Conservation (phyloP, 2,329 filamentous ascomycete species). For the Diaporthe sp. region DNA sequence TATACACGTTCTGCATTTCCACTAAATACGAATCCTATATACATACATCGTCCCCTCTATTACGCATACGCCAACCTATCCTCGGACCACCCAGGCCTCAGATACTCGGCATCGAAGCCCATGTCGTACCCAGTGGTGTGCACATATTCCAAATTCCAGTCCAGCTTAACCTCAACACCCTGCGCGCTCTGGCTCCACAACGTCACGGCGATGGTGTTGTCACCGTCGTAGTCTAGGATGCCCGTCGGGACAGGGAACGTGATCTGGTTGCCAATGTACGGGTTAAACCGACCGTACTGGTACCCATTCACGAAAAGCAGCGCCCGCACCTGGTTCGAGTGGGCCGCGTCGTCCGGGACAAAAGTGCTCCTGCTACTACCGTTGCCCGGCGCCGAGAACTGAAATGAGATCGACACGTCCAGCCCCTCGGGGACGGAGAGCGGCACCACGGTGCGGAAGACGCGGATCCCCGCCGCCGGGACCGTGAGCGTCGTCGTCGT, state of each 20-base stretch:
- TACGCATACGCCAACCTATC: slow-evolving; percentile 54
- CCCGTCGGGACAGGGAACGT: slow-evolving; percentile 73
- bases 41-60: not conserved
- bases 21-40: not conserved
- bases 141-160: slow-evolving; percentile 68
- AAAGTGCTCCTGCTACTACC: slow-evolving; percentile 55
- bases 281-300: slow-evolving; percentile 73
- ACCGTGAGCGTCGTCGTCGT: slow-evolving; percentile 57
- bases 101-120: slow-evolving; percentile 60
- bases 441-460: slow-evolving; percentile 67
- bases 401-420: slow-evolving; percentile 70
- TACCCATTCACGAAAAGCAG: slow-evolving; percentile 76
- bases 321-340: slow-evolving; percentile 59
- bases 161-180: slow-evolving; percentile 63
- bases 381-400: slow-evolving; percentile 58
- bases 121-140: slow-evolving; percentile 67
- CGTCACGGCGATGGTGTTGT: slow-evolving; percentile 70
- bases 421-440: slow-evolving; percentile 65
- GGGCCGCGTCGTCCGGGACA: slow-evolving; percentile 45
- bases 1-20: slow-evolving; percentile 25
- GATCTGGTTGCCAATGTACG: slow-evolving; percentile 72
- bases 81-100: slow-evolving; percentile 66
- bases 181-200: slow-evolving; percentile 71
- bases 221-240: slow-evolving; percentile 69
- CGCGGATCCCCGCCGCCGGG: slow-evolving; percentile 64